These are phyloP conservation scores for Pueraria montana DNA, from an alignment of 306 rosid species.

Conservation along the genomic window DNA sequence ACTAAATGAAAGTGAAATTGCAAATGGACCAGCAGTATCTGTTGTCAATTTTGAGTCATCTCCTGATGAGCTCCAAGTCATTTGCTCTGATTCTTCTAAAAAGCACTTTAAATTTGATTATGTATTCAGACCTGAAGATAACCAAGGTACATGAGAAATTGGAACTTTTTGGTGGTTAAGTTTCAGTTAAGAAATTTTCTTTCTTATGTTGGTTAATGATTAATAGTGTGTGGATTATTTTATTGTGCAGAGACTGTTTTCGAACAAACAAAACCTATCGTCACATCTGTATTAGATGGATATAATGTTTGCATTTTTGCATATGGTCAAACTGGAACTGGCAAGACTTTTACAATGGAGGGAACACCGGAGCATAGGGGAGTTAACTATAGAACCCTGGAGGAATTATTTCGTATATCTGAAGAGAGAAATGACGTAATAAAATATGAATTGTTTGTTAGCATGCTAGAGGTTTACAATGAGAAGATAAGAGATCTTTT, in stretches of 20 bases:
- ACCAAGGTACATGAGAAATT: conserved; percentile 72
- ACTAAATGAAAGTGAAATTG: conserved; percentile 64
- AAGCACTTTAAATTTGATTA: conserved; percentile 90
- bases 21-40: conserved; percentile 54
- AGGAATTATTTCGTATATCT: conserved; percentile 75
- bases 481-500: conserved; percentile 92
- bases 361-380: conserved; percentile 88
- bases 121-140: conserved; percentile 79
- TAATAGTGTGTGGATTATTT: conserved; percentile 21
- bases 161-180: conserved; percentile 5
- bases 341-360: conserved; percentile 97
- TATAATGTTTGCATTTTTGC: conserved; percentile 94
- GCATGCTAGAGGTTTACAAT: conserved; percentile 96
- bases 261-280: conserved; percentile 81
- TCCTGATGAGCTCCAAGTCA: conserved; percentile 78
- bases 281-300: conserved; percentile 92
- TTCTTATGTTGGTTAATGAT: not conserved
- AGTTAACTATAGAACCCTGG: conserved; percentile 91
- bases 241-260: conserved; percentile 75
- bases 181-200: not conserved
- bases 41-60: conserved; percentile 78
- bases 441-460: conserved; percentile 79
- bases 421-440: conserved; percentile 70
- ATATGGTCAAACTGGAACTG: conserved; percentile 97
- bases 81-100: conserved; percentile 84